phyloP scores from a whole-genome alignment of 2,329 filamentous ascomycete species.

The Stachybotrys elegans region DNA sequence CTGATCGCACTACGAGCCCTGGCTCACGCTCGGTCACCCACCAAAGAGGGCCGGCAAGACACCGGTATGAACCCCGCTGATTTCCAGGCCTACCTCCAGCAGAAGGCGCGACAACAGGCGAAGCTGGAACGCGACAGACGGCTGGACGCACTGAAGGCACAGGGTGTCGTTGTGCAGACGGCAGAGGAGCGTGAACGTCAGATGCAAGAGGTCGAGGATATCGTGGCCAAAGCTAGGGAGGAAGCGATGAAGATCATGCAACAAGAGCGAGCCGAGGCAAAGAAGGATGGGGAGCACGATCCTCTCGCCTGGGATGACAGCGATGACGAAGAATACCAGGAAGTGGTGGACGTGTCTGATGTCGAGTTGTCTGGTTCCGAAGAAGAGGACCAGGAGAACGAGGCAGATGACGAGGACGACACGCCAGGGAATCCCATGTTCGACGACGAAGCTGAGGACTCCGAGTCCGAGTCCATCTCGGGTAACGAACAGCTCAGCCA shows the following conservation, averaged over 20 bases:
- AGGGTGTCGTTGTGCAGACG: conserved; percentile 77
- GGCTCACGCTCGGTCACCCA: conserved; percentile 64
- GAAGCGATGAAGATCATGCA: conserved; percentile 73
- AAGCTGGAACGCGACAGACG: conserved; percentile 70
- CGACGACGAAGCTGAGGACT: conserved; percentile 36
- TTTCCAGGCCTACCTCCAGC: conserved; percentile 62
- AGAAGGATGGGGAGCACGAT: conserved; percentile 50
- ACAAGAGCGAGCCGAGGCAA: conserved; percentile 68
- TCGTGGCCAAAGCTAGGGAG: conserved; percentile 76
- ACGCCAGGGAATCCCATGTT: conserved; percentile 20
- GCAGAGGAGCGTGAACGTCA: conserved; percentile 81
- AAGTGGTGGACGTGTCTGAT: conserved; percentile 28
- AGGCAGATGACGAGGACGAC: conserved; percentile 25
- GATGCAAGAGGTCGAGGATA: conserved; percentile 78
- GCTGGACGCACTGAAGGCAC: conserved; percentile 69
- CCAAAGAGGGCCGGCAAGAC: conserved; percentile 40
- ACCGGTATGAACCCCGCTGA: conserved; percentile 62
- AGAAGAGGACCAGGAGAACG: conserved; percentile 29
- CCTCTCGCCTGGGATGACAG: conserved; percentile 53
- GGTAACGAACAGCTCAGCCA: conserved; percentile 23
- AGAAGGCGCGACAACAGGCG: conserved; percentile 75
- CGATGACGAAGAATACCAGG: conserved; percentile 47
- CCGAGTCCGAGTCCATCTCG: conserved; percentile 26
- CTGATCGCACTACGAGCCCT: conserved; percentile 67
- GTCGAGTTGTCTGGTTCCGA: conserved; percentile 42